Evolutionary conservation across 371 early-diverging fungal species (phyloP).

Genomic region (Rhizomucor miehei): DNA sequence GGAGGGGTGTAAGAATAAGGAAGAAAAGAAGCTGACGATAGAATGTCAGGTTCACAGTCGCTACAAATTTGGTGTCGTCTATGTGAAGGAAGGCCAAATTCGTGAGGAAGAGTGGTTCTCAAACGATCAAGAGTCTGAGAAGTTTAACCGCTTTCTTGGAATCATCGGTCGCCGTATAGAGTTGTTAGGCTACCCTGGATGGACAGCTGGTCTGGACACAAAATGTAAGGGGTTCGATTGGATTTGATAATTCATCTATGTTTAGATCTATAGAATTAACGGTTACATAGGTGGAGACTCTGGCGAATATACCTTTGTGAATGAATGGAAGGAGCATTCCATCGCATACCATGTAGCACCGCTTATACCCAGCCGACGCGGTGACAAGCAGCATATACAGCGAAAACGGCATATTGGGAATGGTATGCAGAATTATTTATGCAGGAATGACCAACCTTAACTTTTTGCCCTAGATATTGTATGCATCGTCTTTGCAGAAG

Average conservation of each 20-base stretch:
- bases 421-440: conserved; percentile 29
- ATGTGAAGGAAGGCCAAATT: conserved; percentile 64
- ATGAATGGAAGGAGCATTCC: conserved; percentile 74
- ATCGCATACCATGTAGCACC: conserved; percentile 87
- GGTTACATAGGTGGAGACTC: conserved; percentile 58
- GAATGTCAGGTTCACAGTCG: conserved; percentile 56
- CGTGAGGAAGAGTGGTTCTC: conserved; percentile 78
- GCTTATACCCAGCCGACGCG: conserved; percentile 68
- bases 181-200: conserved; percentile 75
- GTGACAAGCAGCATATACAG: conserved; percentile 81
- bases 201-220: conserved; percentile 80
- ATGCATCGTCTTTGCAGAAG: conserved; percentile 69
- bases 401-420: conserved; percentile 88
- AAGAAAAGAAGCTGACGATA: conserved; percentile 35
- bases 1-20: conserved; percentile 6
- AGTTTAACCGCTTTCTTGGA: conserved; percentile 62
- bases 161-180: conserved; percentile 72
- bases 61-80: conserved; percentile 80
- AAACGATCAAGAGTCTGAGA: conserved; percentile 57
- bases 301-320: conserved; percentile 73
- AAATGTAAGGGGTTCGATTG: conserved; percentile 44
- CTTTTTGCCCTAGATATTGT: conserved; percentile 58
- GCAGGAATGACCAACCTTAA: neutral
- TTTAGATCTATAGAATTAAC: no score
- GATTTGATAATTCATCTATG: no score